A percentile compares a stretch with the other conserved stretches of the same genome.
phyloP scores from a whole-genome alignment of 306 rosid genomes.

The Carpinus viminea region DNA sequence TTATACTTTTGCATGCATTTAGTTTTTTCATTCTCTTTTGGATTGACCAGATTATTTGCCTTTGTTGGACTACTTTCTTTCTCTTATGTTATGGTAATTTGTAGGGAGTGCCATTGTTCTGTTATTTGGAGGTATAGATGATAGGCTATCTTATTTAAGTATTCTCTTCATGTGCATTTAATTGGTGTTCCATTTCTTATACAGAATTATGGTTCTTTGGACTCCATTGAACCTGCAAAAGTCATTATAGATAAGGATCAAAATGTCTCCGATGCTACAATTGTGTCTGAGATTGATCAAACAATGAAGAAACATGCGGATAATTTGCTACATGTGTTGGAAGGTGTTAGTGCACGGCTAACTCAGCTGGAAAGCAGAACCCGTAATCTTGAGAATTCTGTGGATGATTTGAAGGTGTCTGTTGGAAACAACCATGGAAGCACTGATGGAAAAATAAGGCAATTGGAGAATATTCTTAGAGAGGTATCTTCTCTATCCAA shows the following conservation, averaged over 20 bases:
- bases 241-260: conserved; percentile 54
- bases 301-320: conserved; percentile 70
- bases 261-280: conserved; percentile 42
- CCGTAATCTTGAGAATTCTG: conserved; percentile 64
- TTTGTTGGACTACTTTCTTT: not conserved
- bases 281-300: conserved; percentile 73
- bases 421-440: conserved; percentile 75
- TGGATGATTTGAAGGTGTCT: conserved; percentile 77
- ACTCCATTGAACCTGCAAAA: conserved; percentile 66
- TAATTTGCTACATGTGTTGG: conserved; percentile 68
- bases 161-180: conserved; percentile 13
- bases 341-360: conserved; percentile 77
- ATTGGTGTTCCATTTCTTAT: conserved; percentile 19
- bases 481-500: conserved; percentile 52
- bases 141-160: conserved; percentile 13
- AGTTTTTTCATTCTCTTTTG: conserved; percentile 3
- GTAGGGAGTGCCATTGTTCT: not conserved
- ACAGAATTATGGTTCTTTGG: conserved; percentile 75
- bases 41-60: not conserved
- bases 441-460: conserved; percentile 82
- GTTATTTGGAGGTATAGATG: not conserved
- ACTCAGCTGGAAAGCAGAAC: conserved; percentile 81
- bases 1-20: not conserved
- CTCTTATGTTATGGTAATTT: conserved; percentile 1
- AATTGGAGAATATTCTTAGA: conserved; percentile 72